A percentile compares a stretch with the other conserved stretches of the same genome.
These are phyloP conservation scores for Daldinia sp. DNA, from an alignment of 2,329 filamentous ascomycete genomes.

Conservation along the genomic window DNA sequence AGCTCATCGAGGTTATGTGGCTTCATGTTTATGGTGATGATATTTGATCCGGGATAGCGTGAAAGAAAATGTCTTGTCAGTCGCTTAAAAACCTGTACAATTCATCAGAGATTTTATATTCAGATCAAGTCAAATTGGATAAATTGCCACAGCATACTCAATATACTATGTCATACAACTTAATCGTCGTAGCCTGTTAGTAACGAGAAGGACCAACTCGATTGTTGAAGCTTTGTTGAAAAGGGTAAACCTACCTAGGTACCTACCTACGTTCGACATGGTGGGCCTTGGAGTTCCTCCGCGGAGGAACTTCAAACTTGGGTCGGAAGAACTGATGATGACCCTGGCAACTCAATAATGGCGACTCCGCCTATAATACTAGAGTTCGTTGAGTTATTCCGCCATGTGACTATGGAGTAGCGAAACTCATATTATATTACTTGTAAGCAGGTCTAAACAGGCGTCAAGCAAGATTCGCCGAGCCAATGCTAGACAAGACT, in stretches of 20 bases:
- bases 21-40: not conserved
- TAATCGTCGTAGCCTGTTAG: too few species aligned
- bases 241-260: not conserved
- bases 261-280: too few species aligned
- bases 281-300: constrained; percentile 33
- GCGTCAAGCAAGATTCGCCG: not conserved
- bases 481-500: not conserved
- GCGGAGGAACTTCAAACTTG: constrained; percentile 38
- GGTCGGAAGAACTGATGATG: constrained; percentile 17
- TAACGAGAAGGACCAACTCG: too few species aligned
- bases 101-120: not conserved
- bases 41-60: not conserved
- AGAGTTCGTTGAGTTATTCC: too few species aligned
- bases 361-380: not conserved
- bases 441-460: not conserved
- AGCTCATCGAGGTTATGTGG: too few species aligned
- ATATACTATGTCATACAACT: too few species aligned
- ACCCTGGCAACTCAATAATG: not conserved
- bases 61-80: not conserved
- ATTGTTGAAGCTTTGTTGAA: not conserved
- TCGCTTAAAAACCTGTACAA: not conserved
- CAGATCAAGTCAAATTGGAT: not conserved
- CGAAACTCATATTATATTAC: not conserved
- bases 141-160: not conserved
- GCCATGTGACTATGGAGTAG: too few species aligned